Percentiles rank a stretch among this genome's conserved stretches.
Conservation (phyloP, 2,329 filamentous ascomycete genomes). For the Botrytis paeoniae region DNA sequence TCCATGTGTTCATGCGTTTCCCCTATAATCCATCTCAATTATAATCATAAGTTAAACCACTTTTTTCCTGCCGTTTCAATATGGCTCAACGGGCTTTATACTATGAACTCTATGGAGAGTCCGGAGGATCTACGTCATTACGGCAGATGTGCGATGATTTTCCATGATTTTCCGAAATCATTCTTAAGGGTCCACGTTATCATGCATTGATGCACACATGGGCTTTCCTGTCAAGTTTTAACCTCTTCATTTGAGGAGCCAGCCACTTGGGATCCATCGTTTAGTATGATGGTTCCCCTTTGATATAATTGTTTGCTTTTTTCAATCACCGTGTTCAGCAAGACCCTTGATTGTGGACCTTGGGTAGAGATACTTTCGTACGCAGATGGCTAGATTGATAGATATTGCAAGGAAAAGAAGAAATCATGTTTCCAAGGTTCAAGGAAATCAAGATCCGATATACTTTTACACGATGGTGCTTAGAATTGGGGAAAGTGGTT, state of each 20-base stretch:
- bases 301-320: neutral
- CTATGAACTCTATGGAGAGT: neutral
- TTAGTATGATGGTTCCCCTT: neutral
- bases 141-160: constrained; percentile 16
- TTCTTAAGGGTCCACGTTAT: constrained; percentile 6
- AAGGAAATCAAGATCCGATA: constrained; percentile 1
- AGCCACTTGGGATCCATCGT: neutral
- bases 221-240: constrained; percentile 10
- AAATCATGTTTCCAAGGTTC: neutral
- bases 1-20: neutral
- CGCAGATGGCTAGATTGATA: constrained; percentile 7
- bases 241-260: neutral
- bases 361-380: constrained; percentile 10
- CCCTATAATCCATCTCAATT: constrained; percentile 2
- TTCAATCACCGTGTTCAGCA: neutral
- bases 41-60: neutral
- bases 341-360: neutral
- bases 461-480: constrained; percentile 3
- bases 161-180: constrained; percentile 3
- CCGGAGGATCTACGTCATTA: constrained; percentile 17
- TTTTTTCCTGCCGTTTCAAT: neutral
- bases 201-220: constrained; percentile 20
- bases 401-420: neutral
- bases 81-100: neutral
- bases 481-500: constrained; percentile 4